phyloP scores from a whole-genome alignment of 352 stramenopile genomes.

The Phytopythium oedochilum region DNA sequence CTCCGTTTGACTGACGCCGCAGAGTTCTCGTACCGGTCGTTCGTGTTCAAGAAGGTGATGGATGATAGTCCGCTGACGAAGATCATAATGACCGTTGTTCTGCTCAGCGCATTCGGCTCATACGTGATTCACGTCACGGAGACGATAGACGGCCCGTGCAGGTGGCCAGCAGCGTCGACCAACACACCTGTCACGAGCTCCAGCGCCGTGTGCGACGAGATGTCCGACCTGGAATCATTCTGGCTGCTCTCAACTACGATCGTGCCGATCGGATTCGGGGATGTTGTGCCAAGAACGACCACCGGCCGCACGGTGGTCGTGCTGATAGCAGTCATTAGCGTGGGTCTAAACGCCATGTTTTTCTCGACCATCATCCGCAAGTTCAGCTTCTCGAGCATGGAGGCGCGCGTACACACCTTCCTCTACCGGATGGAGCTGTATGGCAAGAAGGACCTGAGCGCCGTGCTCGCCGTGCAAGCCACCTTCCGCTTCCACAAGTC shows the following conservation, averaged over 20 bases:
- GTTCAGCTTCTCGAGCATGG: constrained; percentile 55
- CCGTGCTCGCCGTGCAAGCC: constrained; percentile 61
- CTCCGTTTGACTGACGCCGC: neutral
- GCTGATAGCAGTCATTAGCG: constrained; percentile 21
- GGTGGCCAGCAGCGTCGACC: constrained; percentile 4
- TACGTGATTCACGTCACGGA: constrained; percentile 47
- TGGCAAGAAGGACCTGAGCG: constrained; percentile 55
- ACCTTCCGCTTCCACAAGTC: constrained; percentile 67
- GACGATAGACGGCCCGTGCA: constrained; percentile 38
- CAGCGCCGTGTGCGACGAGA: constrained; percentile 22
- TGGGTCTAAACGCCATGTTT: constrained; percentile 39
- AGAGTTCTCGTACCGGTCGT: constrained; percentile 67
- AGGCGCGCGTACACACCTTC: constrained; percentile 57
- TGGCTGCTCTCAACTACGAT: constrained; percentile 51
- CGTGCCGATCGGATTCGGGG: constrained; percentile 42
- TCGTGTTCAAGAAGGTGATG: constrained; percentile 73
- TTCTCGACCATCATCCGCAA: constrained; percentile 63
- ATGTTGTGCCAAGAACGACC: constrained; percentile 24
- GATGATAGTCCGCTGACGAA: constrained; percentile 50
- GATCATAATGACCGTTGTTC: constrained; percentile 17
- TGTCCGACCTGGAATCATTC: constrained; percentile 27
- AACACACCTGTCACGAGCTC: constrained; percentile 9
- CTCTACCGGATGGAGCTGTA: constrained; percentile 58
- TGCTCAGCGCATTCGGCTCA: constrained; percentile 5
- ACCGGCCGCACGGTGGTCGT: constrained; percentile 24